phyloP scores from a whole-genome alignment of 768 basidiomycete genomes.

The Agrocybe pediades region DNA sequence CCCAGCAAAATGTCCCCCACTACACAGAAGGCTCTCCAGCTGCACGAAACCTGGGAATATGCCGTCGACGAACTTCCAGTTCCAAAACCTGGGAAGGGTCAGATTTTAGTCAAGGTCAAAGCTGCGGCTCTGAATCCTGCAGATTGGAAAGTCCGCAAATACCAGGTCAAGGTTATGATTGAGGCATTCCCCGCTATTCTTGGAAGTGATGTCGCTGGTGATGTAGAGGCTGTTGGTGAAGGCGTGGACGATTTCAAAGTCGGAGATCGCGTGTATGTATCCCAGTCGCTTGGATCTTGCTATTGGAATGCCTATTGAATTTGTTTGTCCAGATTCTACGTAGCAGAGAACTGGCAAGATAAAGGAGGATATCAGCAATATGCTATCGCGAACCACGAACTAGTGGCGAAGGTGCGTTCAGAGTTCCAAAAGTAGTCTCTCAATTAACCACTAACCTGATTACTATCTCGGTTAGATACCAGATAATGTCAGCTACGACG shows the following conservation, averaged over 20 bases:
- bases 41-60: slow-evolving; percentile 26
- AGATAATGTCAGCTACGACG: slow-evolving; percentile 34
- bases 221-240: slow-evolving; percentile 49
- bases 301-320: not conserved
- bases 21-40: slow-evolving; percentile 27
- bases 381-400: slow-evolving; percentile 37
- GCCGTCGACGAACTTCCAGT: slow-evolving; percentile 31
- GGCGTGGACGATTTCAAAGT: slow-evolving; percentile 47
- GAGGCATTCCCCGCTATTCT: slow-evolving; percentile 46
- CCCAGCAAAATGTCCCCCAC: slow-evolving; percentile 9
- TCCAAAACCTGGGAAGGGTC: slow-evolving; percentile 44
- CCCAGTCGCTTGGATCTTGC: not conserved
- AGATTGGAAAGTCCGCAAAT: slow-evolving; percentile 50
- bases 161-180: slow-evolving; percentile 35
- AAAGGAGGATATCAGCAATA: slow-evolving; percentile 45
- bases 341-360: slow-evolving; percentile 28
- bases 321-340: slow-evolving; percentile 35
- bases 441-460: not conserved
- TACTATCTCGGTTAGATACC: slow-evolving; percentile 28
- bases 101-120: slow-evolving; percentile 48
- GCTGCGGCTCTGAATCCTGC: slow-evolving; percentile 53
- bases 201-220: slow-evolving; percentile 51
- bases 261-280: slow-evolving; percentile 52
- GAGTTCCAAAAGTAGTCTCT: not conserved
- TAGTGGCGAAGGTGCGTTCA: slow-evolving; percentile 37